Base-by-base conservation (phyloP, 306 rosid genomes). In the Rubus parviflorus region DNA sequence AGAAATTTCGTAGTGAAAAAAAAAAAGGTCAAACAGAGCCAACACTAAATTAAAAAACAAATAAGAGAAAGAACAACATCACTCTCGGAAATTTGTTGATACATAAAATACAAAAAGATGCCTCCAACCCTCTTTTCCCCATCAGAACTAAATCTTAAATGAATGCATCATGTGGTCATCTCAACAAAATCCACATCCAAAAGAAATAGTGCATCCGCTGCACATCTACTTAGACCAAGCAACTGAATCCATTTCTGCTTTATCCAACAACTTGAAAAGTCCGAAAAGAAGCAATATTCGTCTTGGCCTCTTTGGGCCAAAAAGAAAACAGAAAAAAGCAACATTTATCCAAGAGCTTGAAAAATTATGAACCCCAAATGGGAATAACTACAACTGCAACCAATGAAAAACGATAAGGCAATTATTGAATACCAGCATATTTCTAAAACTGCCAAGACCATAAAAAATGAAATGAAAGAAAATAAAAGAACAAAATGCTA, bases 141-240 rank as follows among this genome's bases (percentile, higher is more conserved):
- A 72, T n/a, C n/a, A n/a, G 45, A 73, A 78, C 57, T 20, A 12
- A 73, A 73, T 16, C 73, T 41, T 41, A 64, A 77, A 82, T 77
- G 45, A 77, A 72, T 72, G 75, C 75, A 80, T 56, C 41, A 25
- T 73, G 78, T 40, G 78, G 71, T 74, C 75, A 17, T n/a, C 63
- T 40, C 60, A 70, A 76, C 71, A 37, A 72, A 80, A 71, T 58
- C 74, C 68, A 75, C 76, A 43, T 52, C 14, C 40, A 61, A 61
- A 68, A 68, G 70, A 65, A 23, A 77, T 37, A 62, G 48, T 20
- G 40, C 48, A 47, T 60, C 70, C 42, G 41, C 25, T 43, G 40
- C 41, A 22, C 19, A 70, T 64, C 96, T 91, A 93, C 90, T 94
- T 94, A 0, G 98, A 83, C 98, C 98, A 91, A 75, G 93, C 97